Percentiles rank a stretch among this genome's conserved stretches.
phyloP scores from a whole-genome alignment of 2,329 filamentous ascomycete species.

The Xylogone sp. region DNA sequence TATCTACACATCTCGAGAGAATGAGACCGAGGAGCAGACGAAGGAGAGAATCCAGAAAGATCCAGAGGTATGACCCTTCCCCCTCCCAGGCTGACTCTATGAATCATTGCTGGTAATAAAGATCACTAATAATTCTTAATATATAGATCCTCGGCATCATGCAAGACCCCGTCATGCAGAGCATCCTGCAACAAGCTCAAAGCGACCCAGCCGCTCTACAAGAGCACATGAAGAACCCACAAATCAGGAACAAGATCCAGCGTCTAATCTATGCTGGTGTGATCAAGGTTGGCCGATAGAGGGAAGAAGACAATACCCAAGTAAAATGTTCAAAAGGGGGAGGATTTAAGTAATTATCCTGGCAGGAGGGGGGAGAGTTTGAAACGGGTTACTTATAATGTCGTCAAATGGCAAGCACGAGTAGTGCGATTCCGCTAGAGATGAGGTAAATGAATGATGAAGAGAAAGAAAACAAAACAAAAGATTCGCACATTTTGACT shows the following conservation, averaged over 20 bases:
- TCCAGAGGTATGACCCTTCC: conserved; percentile 88
- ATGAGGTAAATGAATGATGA: not conserved
- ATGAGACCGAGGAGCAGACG: conserved; percentile 95
- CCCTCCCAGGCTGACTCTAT: too few relatives aligned
- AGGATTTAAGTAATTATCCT: too few relatives aligned
- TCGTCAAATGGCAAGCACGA: not conserved
- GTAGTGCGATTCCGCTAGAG: not conserved
- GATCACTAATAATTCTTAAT: conserved; percentile 12
- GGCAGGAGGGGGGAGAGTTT: too few relatives aligned
- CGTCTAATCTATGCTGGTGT: conserved; percentile 87
- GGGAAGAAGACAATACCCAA: not conserved
- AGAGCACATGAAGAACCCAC: conserved; percentile 95
- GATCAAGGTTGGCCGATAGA: conserved; percentile 65
- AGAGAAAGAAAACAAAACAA: too few relatives aligned
- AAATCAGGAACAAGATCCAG: conserved; percentile 82
- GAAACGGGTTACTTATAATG: too few relatives aligned
- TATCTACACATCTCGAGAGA: conserved; percentile 87
- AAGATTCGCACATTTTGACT: not conserved
- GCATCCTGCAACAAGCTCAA: conserved; percentile 95
- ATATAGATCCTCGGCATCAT: conserved; percentile 77
- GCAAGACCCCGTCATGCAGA: conserved; percentile 96
- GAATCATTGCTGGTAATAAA: too few relatives aligned
- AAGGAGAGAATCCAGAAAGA: conserved; percentile 86
- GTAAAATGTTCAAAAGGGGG: not conserved
- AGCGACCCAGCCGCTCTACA: conserved; percentile 85